Evolutionary conservation across 2,329 filamentous ascomycete species (phyloP).

Genomic region (Chrysoporthe puriensis): DNA sequence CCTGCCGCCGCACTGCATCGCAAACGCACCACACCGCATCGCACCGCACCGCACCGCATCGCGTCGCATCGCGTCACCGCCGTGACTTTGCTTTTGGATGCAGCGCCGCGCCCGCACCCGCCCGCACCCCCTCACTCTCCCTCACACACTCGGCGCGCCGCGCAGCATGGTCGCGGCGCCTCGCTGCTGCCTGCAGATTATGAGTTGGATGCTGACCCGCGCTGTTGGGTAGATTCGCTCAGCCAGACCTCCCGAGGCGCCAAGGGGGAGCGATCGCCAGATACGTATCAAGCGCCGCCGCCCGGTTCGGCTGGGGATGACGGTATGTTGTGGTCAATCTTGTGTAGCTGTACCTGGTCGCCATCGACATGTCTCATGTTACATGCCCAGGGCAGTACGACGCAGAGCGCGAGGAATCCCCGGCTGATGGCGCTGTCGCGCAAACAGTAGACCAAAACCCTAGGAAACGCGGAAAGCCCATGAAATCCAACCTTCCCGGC

Average conservation of each 20-base stretch:
- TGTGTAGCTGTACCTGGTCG: constrained; percentile 42
- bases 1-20: constrained; percentile 9
- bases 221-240: constrained; percentile 50
- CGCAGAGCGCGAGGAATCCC: constrained; percentile 35
- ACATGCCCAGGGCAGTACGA: constrained; percentile 39
- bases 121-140: constrained; percentile 7
- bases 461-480: constrained; percentile 64
- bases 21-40: constrained; percentile 15
- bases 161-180: constrained; percentile 24
- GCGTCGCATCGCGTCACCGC: constrained; percentile 11
- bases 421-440: constrained; percentile 38
- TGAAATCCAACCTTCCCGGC: constrained; percentile 60
- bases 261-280: constrained; percentile 80
- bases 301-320: constrained; percentile 68
- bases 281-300: constrained; percentile 59
- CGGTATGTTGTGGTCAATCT: constrained; percentile 64
- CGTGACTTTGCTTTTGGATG: constrained; percentile 1
- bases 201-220: constrained; percentile 36
- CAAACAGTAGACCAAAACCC: constrained; percentile 52
- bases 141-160: background rate
- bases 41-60: constrained; percentile 21
- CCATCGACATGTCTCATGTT: constrained; percentile 37
- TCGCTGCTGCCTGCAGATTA: constrained; percentile 11
- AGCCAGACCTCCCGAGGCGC: constrained; percentile 65
- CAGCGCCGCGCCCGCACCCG: background rate